These are phyloP conservation scores for Neonectria coccinea DNA, from an alignment of 2,329 filamentous ascomycete genomes.

Conservation along the genomic window DNA sequence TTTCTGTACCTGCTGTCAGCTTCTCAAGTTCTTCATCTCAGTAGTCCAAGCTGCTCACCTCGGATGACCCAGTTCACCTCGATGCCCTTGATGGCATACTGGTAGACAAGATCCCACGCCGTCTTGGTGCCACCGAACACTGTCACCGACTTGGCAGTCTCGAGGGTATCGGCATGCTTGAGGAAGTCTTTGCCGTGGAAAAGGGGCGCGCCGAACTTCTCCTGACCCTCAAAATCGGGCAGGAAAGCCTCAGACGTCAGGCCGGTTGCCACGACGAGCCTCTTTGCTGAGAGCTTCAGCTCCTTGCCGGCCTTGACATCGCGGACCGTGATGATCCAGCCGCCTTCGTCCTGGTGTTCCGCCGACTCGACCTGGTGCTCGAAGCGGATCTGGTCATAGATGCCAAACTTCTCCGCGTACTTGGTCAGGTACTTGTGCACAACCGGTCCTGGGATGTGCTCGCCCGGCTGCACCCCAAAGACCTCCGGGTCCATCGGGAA, in stretches of 20 bases:
- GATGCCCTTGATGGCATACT: constrained; percentile 66
- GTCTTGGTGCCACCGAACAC: constrained; percentile 74
- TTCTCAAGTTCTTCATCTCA: neutral
- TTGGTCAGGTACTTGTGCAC: constrained; percentile 61
- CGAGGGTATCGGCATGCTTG: constrained; percentile 54
- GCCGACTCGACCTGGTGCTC: constrained; percentile 55
- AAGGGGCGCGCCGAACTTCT: constrained; percentile 58
- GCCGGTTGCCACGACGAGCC: constrained; percentile 67
- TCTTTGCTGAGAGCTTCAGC: constrained; percentile 54
- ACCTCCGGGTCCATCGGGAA: constrained; percentile 73
- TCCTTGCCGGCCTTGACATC: constrained; percentile 30
- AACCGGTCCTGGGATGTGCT: constrained; percentile 61
- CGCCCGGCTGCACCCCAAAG: constrained; percentile 59
- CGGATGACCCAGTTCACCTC: constrained; percentile 72
- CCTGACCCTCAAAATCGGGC: constrained; percentile 60
- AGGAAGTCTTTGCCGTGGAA: constrained; percentile 64
- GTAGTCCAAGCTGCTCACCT: constrained; percentile 46
- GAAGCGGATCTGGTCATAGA: constrained; percentile 55
- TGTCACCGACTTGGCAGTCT: constrained; percentile 58
- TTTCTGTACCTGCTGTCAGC: constrained; percentile 31
- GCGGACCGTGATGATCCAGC: constrained; percentile 52
- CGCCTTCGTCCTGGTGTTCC: constrained; percentile 55
- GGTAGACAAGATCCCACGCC: constrained; percentile 73
- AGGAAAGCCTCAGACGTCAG: constrained; percentile 61
- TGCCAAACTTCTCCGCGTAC: constrained; percentile 58